Percentiles rank a stretch among this genome's conserved stretches.
phyloP scores from a whole-genome alignment of 768 basidiomycete species.

The Boletus vermiculosoides region DNA sequence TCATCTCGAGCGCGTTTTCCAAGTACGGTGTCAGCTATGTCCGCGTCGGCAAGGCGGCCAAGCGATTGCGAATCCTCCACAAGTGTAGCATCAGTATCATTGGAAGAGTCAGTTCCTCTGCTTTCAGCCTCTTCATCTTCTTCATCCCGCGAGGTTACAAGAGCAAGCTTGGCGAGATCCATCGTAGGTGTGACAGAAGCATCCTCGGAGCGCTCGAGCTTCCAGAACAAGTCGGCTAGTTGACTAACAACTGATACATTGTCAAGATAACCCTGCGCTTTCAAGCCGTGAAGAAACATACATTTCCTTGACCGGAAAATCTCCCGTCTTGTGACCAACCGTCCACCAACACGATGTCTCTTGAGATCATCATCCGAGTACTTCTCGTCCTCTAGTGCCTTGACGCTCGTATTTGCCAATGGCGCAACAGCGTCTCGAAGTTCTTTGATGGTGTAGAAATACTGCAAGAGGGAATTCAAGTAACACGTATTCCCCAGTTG shows the following conservation, averaged over 20 bases:
- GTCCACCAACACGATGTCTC: constrained; percentile 83
- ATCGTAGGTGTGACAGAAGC: constrained; percentile 78
- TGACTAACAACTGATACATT: constrained; percentile 66
- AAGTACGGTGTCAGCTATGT: constrained; percentile 53
- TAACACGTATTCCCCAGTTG: constrained; percentile 91
- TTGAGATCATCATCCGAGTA: constrained; percentile 78
- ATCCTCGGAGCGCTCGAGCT: constrained; percentile 64
- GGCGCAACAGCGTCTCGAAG: constrained; percentile 72
- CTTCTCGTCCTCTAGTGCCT: constrained; percentile 64
- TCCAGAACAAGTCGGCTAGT: constrained; percentile 74
- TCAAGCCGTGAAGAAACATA: constrained; percentile 37
- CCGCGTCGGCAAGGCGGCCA: constrained; percentile 19
- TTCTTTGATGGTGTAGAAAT: constrained; percentile 95
- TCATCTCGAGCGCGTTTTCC: constrained; percentile 66
- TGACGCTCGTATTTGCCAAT: constrained; percentile 53
- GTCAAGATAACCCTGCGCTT: constrained; percentile 9
- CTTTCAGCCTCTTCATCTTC: constrained; percentile 78
- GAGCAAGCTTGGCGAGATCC: constrained; percentile 87
- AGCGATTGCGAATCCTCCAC: constrained; percentile 65
- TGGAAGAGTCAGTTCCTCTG: constrained; percentile 75
- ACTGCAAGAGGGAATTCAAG: constrained; percentile 75
- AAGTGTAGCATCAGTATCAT: constrained; percentile 85
- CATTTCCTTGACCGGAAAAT: constrained; percentile 84
- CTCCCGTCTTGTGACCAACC: constrained; percentile 77
- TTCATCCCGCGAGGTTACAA: constrained; percentile 88